A percentile compares a stretch with the other conserved stretches of the same genome.
These are phyloP conservation scores for Exophiala oligosperma DNA, from an alignment of 2,329 filamentous ascomycete species.

Conservation along the genomic window DNA sequence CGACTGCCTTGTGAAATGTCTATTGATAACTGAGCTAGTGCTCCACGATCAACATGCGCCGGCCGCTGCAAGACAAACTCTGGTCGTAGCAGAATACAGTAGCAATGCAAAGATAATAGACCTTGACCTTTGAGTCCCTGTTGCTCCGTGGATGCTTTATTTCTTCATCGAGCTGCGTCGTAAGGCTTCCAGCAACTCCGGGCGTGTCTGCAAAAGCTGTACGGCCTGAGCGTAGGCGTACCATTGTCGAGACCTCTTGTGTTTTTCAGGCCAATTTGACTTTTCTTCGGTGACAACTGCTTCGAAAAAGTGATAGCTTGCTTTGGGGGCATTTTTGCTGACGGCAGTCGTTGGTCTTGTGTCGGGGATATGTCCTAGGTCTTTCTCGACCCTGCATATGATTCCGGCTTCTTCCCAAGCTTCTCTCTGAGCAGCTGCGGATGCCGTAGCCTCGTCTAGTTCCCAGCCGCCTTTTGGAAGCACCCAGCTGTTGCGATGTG, in stretches of 20 bases:
- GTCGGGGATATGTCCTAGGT: conserved; percentile 84
- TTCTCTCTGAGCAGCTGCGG: conserved; percentile 82
- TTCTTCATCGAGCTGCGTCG: conserved; percentile 71
- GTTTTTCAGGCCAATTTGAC: conserved; percentile 85
- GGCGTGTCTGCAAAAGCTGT: conserved; percentile 71
- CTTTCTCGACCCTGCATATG: conserved; percentile 76
- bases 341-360: conserved; percentile 61
- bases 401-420: conserved; percentile 99
- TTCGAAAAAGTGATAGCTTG: conserved; percentile 64
- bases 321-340: conserved; percentile 66
- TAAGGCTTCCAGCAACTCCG: conserved; percentile 85
- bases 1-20: conserved; percentile 9
- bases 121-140: not conserved
- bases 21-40: conserved; percentile 13
- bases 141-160: conserved; percentile 2
- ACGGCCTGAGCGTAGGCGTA: conserved; percentile 82
- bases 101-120: conserved; percentile 1
- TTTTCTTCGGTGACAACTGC: conserved; percentile 85
- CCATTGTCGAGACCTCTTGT: conserved; percentile 90
- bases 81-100: not conserved
- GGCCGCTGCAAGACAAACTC: not conserved
- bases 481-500: conserved; percentile 88
- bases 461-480: conserved; percentile 98
- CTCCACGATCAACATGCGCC: not conserved
- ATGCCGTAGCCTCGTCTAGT: conserved; percentile 81